A percentile compares a stretch with the other conserved stretches of the same genome.
Conservation (phyloP, 495 filamentous ascomycete genomes). For the Podospora sp. region DNA sequence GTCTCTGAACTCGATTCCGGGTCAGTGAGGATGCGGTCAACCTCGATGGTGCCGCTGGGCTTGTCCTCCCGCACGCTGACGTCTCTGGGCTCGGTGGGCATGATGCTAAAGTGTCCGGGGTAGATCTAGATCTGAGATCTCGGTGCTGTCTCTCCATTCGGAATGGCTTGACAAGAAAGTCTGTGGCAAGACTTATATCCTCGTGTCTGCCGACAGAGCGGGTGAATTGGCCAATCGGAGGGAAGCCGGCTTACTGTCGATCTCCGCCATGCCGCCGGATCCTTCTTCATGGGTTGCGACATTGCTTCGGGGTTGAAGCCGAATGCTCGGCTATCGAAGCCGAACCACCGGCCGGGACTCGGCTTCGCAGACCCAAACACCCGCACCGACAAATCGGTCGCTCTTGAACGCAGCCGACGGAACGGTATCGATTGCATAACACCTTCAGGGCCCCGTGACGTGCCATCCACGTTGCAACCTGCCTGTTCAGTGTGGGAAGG, state of each 20-base stretch:
- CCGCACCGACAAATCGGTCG: no score
- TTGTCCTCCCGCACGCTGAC: neutral
- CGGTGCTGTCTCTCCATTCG: neutral
- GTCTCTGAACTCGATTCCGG: neutral
- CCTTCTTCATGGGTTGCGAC: constrained; percentile 2
- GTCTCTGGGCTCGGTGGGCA: neutral
- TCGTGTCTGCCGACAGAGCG: neutral
- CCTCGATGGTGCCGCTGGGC: neutral
- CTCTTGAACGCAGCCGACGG: no score
- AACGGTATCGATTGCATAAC: no score
- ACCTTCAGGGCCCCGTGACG: no score
- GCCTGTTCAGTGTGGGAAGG: no score
- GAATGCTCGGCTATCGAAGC: constrained; percentile 2
- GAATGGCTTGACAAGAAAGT: neutral
- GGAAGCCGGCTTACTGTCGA: neutral
- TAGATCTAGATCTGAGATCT: constrained; percentile 2
- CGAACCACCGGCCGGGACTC: neutral
- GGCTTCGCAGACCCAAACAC: no score
- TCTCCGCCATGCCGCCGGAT: neutral
- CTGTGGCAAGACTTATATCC: constrained; percentile 7
- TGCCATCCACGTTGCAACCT: no score
- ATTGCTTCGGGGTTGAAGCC: neutral
- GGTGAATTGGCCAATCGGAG: constrained; percentile 1
- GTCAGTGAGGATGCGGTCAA: constrained; percentile 5
- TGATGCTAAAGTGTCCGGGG: neutral